Base-by-base conservation (phyloP, 192 early-diverging fungal genomes). In the Hyaloraphidium curvatum region DNA sequence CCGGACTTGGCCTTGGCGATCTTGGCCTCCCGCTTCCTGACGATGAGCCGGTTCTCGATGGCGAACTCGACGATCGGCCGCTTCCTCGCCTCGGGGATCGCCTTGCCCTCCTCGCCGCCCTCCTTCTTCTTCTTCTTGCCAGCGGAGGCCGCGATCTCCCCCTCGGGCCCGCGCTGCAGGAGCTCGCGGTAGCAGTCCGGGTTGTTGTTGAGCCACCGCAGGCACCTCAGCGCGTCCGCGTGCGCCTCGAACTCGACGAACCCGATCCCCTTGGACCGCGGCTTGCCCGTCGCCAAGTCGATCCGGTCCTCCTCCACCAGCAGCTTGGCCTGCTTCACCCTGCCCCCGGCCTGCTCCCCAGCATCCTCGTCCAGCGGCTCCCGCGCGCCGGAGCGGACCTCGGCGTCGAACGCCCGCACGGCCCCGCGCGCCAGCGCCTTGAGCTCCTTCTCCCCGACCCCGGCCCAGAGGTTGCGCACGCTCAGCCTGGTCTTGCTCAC, bases 231-330 rank as follows among this genome's bases (percentile, higher is more conserved):
- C 9, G 93, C 93, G 57, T 94, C 88, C 0, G 87, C 73, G 59
- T 97, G 89, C 5, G 69, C 69, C 23, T 56, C 70, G 58, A 85
- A 94, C 67, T 97, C 93, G 62, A 97, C 67, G 71, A 97, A 97
- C 28, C 84, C 91, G 55, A 83, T 94, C 37, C 93, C 89, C 63
- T 86, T 85, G 54, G 78, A 82, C 27, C 80, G 74, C 14, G 67
- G 58, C 57, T 77, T 66, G 30, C 82, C 74, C 0, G 84, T 81
- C 5, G 54, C 62, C 1, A 69, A 62, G 62, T 97, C 93, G 19
- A 89, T 68, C 33, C 85, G 74, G 55, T 86, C 84, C 50, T 75
- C 78, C 31, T 75, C 78, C 19, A 77, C 73, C 35, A 92, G 68
- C 50, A 91, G 71, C 69, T 93, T 93, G 40, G 81, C 81, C 67